Evolutionary conservation across 108 stramenopile species (phyloP), one percentile per base, ranked within the genome.

Genomic region (Nitzschia palea): DNA sequence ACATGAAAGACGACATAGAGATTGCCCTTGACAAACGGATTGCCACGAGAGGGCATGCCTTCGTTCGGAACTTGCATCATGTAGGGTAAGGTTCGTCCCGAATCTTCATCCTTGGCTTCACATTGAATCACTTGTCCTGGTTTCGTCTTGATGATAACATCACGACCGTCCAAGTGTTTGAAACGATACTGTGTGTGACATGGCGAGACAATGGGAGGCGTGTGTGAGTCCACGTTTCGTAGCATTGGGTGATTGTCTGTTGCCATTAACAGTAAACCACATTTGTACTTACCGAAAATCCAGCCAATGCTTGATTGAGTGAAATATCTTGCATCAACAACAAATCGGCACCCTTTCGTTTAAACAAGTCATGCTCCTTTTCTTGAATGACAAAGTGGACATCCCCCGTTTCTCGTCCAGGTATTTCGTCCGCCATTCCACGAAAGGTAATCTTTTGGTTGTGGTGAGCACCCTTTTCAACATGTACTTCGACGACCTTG

Each of bases 351-450:
- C 96, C 97, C 57, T 98, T 91, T 44, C 98, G 83, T 62, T 88
- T 88, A 77, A 97, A 99, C 44, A 93, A 54, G 4, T 77, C 83
- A 72, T 98, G 96, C 30, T 93, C 95, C 80, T 97, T 96, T 60
- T 97, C 95, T 70, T 95, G 91, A 44, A 99, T 72, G 55, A 99
- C 86, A 62, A 99, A 99, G 62, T 98, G 85, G 34, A 99, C 76
- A 77, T 99, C 97, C 22, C 96, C 96, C 6, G 97, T 77, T 43
- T 98, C 88, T 55, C 88, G 76, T 28, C 91, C 93, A 5, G 97
- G 96, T 3, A 72, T 82, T 80, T 99, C 97, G 56, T 98, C 97
- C 0, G 93, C 96, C 90, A 97, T 97, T 15, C 81, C 79, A 29
- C 82, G 64, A 62, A 98, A 98, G 23, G 93, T 89, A 71, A 99